Conservation (phyloP, 164 flowering plant genomes). For the Tetrastigma voinierianum region DNA sequence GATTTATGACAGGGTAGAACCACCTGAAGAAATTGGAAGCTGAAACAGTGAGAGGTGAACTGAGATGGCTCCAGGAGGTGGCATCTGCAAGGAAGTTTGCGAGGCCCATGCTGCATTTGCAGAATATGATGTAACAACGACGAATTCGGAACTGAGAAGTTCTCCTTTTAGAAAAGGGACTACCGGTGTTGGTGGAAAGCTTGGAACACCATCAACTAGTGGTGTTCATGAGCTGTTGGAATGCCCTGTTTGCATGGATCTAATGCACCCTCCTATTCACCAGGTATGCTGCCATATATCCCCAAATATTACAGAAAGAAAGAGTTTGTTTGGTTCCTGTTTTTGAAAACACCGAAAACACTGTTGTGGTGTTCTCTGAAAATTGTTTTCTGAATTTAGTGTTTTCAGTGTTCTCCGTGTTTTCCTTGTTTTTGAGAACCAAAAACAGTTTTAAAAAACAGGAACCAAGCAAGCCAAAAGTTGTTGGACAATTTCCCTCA, state of each 20-base stretch:
- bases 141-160: constrained; percentile 20
- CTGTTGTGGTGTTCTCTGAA: no score
- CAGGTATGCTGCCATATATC: constrained; percentile 31
- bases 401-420: no score
- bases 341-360: no score
- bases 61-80: constrained; percentile 28
- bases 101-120: constrained; percentile 17
- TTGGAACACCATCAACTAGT: constrained; percentile 17
- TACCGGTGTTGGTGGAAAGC: constrained; percentile 13
- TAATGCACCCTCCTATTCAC: constrained; percentile 51
- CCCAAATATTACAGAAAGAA: no score
- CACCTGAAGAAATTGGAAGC: background rate
- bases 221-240: constrained; percentile 46
- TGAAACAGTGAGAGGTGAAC: background rate
- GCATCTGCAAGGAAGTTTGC: constrained; percentile 18
- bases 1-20: constrained; percentile 6
- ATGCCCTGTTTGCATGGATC: constrained; percentile 48
- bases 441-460: no score
- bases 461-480: background rate
- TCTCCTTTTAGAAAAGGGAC: constrained; percentile 26
- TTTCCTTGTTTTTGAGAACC: no score
- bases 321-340: no score
- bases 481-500: background rate
- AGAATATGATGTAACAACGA: constrained; percentile 22
- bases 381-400: no score